Evolutionary conservation across 176 grass and related monocot genomes (phyloP), one percentile per base, ranked within the genome.

Genomic region (Triticum dicoccoides): DNA sequence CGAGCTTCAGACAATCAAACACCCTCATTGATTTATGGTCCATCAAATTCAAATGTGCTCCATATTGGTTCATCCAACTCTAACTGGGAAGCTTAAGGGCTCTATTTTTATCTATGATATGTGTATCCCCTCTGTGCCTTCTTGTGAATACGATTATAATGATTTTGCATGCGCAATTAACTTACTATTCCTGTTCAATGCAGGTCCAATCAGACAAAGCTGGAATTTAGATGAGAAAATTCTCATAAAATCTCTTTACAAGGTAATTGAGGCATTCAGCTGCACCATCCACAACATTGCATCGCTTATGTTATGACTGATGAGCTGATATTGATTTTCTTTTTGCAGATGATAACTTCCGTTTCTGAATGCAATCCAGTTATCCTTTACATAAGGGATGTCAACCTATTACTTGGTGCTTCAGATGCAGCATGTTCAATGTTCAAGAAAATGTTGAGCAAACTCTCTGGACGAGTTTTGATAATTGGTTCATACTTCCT

Each of bases 311-410:
- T 65, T 41, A 77, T 41, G 21, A 86, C 29, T 65, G 32, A 71
- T 54, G 34, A 89, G 23, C 52, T 89, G 21, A 89, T 86, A 67
- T 42, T 78, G 21, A 10, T 45, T 29, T n/a, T 5, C 13, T 24
- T 85, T 73, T 84, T 78, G 83, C 86, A 98, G 93, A 81, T 92
- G 44, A 77, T 94, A 52, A 71, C 79, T 80, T 91, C 82, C 5
- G 8, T 88, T 74, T 94, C 94, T 51, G 78, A 89, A 87, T 80
- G 14, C 68, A 88, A 70, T 59, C 92, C 86, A 8, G 35, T 96
- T 84, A 85, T 98, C 61, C 56, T 98, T 77, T 98, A 98, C 64
- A 88, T 98, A 89, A 90, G 89, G 61, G 88, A 98, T 84, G 74
- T 96, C 72, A 70, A 91, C 17, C 24, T 79, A 12, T 77, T 98